phyloP scores from a whole-genome alignment of 164 flowering plant species.

The Chimonanthus salicifolius region DNA sequence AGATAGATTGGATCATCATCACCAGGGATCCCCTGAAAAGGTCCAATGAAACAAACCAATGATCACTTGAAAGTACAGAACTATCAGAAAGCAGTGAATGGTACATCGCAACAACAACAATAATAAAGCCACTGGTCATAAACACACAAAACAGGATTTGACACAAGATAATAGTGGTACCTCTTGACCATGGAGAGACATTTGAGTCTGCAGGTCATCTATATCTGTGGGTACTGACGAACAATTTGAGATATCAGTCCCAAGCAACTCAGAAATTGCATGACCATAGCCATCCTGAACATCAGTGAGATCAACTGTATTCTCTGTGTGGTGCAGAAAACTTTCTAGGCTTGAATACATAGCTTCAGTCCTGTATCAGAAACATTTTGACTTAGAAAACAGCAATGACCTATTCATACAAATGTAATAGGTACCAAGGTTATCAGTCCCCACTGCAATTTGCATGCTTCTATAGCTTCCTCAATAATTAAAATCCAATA shows the following conservation, averaged over 20 bases:
- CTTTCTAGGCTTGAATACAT: constrained; percentile 40
- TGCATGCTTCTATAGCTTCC: background rate
- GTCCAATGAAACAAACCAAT: constrained; percentile 2
- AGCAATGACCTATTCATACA: constrained; percentile 4
- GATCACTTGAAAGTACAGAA: background rate
- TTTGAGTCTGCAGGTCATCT: constrained; percentile 52
- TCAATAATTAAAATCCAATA: background rate
- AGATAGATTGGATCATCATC: constrained; percentile 88
- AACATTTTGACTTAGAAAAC: constrained; percentile 9
- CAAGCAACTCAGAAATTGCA: constrained; percentile 75
- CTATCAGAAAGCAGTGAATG: background rate
- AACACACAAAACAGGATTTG: background rate
- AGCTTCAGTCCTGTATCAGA: constrained; percentile 41
- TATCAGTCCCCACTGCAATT: background rate
- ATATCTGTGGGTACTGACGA: constrained; percentile 52
- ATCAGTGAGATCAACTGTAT: constrained; percentile 43
- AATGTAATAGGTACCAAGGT: background rate
- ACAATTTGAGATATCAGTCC: constrained; percentile 50
- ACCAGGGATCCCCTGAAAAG: constrained; percentile 63
- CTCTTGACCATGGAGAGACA: constrained; percentile 68
- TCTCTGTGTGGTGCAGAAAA: constrained; percentile 43
- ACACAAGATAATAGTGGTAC: constrained; percentile 27
- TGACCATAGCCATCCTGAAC: constrained; percentile 77
- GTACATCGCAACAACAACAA: background rate
- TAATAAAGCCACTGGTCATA: background rate